A percentile compares a stretch with the other conserved stretches of the same genome.
Conservation (phyloP, 257 asterid genomes). For the Scutellaria galericulata region DNA sequence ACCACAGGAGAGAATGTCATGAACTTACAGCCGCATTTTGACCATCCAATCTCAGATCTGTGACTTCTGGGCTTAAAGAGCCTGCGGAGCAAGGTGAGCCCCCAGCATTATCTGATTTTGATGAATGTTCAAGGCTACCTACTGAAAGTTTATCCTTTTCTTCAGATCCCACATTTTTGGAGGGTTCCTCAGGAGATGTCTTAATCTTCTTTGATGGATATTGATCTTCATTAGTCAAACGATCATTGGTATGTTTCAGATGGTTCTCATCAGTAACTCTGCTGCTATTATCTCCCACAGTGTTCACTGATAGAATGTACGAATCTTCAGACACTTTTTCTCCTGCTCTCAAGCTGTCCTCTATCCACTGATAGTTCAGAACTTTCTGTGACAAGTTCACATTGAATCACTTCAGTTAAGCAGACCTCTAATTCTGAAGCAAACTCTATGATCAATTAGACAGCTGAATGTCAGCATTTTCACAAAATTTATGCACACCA, state of each 20-base stretch:
- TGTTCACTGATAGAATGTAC: conserved; percentile 51
- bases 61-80: conserved; percentile 59
- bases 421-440: background rate
- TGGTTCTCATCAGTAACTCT: conserved; percentile 33
- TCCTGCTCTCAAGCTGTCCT: conserved; percentile 80
- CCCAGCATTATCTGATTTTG: conserved; percentile 41
- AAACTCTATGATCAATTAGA: conserved; percentile 1
- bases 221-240: conserved; percentile 40
- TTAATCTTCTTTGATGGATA: conserved; percentile 54
- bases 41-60: conserved; percentile 47
- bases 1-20: conserved; percentile 4
- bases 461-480: conserved; percentile 4
- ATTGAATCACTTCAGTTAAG: conserved; percentile 20
- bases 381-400: conserved; percentile 56
- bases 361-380: conserved; percentile 81
- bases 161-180: conserved; percentile 39
- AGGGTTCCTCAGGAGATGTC: conserved; percentile 47
- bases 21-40: conserved; percentile 52
- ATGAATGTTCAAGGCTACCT: conserved; percentile 33
- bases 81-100: conserved; percentile 46
- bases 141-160: conserved; percentile 31
- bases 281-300: conserved; percentile 32
- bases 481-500: background rate
- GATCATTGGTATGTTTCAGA: conserved; percentile 37
- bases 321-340: conserved; percentile 66